These are phyloP conservation scores for Antitrichia curtipendula DNA, from an alignment of 225 moss, liverwort and hornwort species.

Conservation along the genomic window DNA sequence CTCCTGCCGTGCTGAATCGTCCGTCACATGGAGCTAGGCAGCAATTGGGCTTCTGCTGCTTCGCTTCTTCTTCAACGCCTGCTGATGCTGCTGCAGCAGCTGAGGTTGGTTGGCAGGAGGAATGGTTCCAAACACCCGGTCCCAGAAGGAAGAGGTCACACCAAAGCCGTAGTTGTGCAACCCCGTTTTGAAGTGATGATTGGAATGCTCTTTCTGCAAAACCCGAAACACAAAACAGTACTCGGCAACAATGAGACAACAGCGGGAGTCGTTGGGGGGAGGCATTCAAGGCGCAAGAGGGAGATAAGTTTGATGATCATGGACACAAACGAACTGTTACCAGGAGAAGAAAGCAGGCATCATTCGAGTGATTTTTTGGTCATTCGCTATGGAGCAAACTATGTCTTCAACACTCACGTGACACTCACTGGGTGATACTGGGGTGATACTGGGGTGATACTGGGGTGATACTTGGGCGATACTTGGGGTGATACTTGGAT, in stretches of 20 bases:
- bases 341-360: not conserved
- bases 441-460: too few relatives aligned
- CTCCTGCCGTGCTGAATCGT: not conserved
- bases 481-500: too few relatives aligned
- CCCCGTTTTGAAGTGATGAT: constrained; percentile 38
- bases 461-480: too few relatives aligned
- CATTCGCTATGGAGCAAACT: too few relatives aligned
- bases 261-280: not conserved
- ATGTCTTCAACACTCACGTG: too few relatives aligned
- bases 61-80: not conserved
- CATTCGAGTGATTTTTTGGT: too few relatives aligned
- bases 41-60: not conserved
- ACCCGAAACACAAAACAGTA: too few relatives aligned
- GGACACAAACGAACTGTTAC: not conserved
- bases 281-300: too few relatives aligned
- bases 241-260: not conserved
- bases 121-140: constrained; percentile 16
- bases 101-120: not conserved
- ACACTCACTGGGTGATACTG: too few relatives aligned
- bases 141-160: constrained; percentile 35
- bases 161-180: constrained; percentile 29
- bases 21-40: not conserved
- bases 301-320: too few relatives aligned
- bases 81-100: not conserved
- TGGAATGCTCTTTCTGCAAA: constrained; percentile 32